A percentile compares a stretch with the other conserved stretches of the same genome.
These are phyloP conservation scores for Anisogramma anomala DNA, from an alignment of 2,329 filamentous ascomycete genomes.

Conservation along the genomic window DNA sequence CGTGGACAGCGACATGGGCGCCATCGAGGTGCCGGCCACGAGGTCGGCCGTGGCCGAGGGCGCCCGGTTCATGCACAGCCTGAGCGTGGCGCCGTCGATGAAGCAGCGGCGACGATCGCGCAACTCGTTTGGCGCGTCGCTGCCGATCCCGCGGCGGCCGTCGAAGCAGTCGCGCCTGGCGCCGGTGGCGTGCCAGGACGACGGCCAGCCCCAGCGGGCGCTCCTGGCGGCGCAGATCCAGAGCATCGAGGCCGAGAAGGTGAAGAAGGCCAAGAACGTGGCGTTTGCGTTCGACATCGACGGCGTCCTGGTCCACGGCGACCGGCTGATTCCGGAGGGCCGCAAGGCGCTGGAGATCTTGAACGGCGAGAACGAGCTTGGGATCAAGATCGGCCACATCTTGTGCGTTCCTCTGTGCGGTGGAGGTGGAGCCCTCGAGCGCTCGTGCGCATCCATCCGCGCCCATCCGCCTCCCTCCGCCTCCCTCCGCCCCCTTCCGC, in stretches of 20 bases:
- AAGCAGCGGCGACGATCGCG: constrained; percentile 56
- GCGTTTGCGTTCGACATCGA: constrained; percentile 73
- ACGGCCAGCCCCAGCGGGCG: constrained; percentile 47
- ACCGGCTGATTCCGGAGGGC: constrained; percentile 57
- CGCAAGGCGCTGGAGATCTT: constrained; percentile 56
- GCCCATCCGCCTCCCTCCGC: no score
- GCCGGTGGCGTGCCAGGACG: constrained; percentile 38
- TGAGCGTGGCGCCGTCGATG: constrained; percentile 56
- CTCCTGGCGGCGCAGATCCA: constrained; percentile 61
- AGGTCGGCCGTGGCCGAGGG: constrained; percentile 58
- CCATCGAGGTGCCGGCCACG: constrained; percentile 59
- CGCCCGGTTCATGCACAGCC: constrained; percentile 58
- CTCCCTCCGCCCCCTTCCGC: no score
- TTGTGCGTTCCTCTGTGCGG: constrained; percentile 30
- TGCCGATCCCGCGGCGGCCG: constrained; percentile 62
- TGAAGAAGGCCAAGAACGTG: constrained; percentile 63
- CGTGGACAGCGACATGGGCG: no score
- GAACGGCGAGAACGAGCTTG: constrained; percentile 65
- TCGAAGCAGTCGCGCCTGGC: constrained; percentile 53
- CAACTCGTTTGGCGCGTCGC: constrained; percentile 63
- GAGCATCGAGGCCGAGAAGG: constrained; percentile 54
- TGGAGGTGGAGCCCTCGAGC: no score
- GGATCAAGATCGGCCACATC: constrained; percentile 66
- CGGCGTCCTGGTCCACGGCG: constrained; percentile 63
- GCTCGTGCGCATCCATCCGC: no score